Conservation (phyloP, 148 eudicot species). For the Cornus kousa region DNA sequence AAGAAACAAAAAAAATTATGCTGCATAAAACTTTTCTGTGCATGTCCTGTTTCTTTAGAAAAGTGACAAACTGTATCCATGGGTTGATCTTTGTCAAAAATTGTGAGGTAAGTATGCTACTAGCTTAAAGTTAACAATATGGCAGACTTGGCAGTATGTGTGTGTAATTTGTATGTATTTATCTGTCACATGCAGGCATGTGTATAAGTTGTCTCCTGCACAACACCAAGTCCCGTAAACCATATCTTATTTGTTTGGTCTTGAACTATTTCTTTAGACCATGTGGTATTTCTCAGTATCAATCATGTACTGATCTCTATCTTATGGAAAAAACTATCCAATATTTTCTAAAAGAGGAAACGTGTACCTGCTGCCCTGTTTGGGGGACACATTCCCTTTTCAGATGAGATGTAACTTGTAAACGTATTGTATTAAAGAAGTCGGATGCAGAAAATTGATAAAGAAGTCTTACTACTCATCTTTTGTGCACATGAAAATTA, state of each 20-base stretch:
- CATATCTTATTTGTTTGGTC: not conserved
- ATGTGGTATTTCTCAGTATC: not conserved
- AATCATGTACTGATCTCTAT: not conserved
- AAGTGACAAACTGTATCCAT: not conserved
- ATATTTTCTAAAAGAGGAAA: not conserved
- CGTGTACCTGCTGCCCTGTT: not conserved
- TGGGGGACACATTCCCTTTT: not conserved
- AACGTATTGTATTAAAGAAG: too few relatives aligned
- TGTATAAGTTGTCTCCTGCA: not conserved
- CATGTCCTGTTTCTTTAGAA: not conserved
- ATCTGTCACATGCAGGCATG: not conserved
- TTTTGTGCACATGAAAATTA: not conserved
- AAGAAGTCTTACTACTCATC: not conserved
- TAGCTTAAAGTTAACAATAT: not conserved
- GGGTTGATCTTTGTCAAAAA: not conserved
- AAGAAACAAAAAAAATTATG: not conserved
- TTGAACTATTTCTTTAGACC: not conserved
- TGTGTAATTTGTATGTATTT: not conserved
- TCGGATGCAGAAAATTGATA: too few relatives aligned
- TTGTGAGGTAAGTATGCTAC: not conserved
- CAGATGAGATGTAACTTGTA: not conserved
- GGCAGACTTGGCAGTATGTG: not conserved
- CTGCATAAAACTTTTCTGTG: not conserved
- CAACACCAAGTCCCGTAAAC: not conserved
- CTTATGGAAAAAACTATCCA: not conserved